Conservation (phyloP, 768 basidiomycete genomes). For the Calocera viscosa region DNA sequence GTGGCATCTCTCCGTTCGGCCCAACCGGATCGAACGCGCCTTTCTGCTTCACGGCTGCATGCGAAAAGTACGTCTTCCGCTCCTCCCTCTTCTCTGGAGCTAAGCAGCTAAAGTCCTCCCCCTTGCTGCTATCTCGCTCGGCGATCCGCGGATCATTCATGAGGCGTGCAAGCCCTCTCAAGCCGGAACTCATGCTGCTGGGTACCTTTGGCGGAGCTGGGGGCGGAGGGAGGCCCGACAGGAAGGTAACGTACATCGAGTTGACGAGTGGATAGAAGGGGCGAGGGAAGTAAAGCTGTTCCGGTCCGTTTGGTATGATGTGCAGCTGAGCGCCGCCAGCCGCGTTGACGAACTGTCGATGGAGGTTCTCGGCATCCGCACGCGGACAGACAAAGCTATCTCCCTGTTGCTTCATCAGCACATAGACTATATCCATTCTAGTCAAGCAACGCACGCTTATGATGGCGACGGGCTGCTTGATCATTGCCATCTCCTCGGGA, state of each 20-base stretch:
- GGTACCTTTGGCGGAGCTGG: background rate
- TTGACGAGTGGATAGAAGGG: conserved; percentile 3
- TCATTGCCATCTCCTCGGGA: background rate
- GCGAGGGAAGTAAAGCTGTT: background rate
- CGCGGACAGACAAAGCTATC: conserved; percentile 2
- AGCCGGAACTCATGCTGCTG: background rate
- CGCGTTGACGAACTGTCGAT: conserved; percentile 1
- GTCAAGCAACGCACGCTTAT: background rate
- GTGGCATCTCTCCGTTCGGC: conserved; percentile 2
- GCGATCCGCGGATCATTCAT: background rate
- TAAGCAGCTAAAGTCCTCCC: background rate
- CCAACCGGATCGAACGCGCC: background rate
- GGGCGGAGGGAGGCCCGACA: background rate
- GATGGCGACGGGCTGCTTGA: conserved; percentile 4
- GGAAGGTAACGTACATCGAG: background rate
- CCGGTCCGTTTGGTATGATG: background rate
- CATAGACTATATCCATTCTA: background rate
- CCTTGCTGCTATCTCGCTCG: background rate
- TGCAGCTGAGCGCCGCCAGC: background rate
- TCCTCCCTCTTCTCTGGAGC: background rate
- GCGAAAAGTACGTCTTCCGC: background rate
- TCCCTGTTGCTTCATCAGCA: background rate
- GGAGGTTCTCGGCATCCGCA: background rate
- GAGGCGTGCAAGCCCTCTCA: background rate
- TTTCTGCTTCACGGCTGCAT: background rate